A percentile compares a stretch with the other conserved stretches of the same genome.
Conservation (phyloP, 768 basidiomycete species). For the Rhizopogon rudus region DNA sequence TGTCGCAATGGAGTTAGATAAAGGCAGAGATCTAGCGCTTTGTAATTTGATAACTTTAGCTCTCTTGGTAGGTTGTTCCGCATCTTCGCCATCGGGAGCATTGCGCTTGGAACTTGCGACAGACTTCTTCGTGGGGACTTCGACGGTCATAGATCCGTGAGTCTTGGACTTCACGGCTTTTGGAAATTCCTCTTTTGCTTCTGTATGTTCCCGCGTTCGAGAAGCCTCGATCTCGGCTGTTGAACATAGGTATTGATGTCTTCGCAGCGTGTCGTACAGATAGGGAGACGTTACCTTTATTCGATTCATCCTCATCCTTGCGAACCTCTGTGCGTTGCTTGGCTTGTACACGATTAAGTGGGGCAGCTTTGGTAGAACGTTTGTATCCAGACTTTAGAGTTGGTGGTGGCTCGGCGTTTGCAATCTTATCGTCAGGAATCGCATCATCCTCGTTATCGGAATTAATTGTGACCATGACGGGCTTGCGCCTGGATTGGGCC, state of each 20-base stretch:
- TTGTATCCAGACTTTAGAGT: background rate
- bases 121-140: background rate
- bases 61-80: slow-evolving; percentile 11
- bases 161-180: background rate
- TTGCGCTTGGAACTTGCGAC: background rate
- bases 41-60: background rate
- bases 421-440: background rate
- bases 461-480: background rate
- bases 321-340: background rate
- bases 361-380: background rate
- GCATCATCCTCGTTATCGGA: background rate
- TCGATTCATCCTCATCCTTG: background rate
- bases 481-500: slow-evolving; percentile 3
- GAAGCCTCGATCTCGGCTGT: background rate
- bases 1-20: background rate
- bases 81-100: background rate
- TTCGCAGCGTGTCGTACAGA: background rate
- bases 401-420: background rate
- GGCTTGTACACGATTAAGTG: background rate
- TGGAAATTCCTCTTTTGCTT: background rate
- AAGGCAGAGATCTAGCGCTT: background rate
- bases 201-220: background rate
- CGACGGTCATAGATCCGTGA: background rate
- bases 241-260: background rate
- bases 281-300: background rate